A percentile compares a stretch with the other conserved stretches of the same genome.
These are phyloP conservation scores for Rhododendron molle DNA, from an alignment of 148 eudicot species.

Conservation along the genomic window DNA sequence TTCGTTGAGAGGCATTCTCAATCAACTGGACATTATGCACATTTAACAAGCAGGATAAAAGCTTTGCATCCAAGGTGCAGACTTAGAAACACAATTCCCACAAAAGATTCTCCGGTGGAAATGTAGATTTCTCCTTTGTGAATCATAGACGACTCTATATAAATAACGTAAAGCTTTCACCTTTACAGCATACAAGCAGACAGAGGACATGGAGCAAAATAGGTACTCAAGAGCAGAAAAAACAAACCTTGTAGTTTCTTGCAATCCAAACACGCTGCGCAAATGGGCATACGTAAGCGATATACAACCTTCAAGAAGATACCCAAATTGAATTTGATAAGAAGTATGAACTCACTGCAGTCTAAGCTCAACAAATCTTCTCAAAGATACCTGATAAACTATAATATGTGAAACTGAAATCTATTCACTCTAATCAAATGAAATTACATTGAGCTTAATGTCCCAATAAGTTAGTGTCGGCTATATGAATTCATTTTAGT, in stretches of 20 bases:
- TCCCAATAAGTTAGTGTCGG: neutral
- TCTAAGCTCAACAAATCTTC: neutral
- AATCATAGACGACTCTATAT: neutral
- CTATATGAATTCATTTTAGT: neutral
- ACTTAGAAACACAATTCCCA: neutral
- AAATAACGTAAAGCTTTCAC: neutral
- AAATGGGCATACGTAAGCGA: constrained; percentile 50
- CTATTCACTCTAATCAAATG: neutral
- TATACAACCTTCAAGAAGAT: constrained; percentile 45
- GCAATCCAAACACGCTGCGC: constrained; percentile 75
- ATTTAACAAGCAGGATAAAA: neutral
- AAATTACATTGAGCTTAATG: neutral
- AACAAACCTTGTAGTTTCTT: constrained; percentile 54
- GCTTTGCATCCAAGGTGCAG: neutral
- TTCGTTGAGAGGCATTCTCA: neutral
- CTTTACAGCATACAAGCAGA: neutral
- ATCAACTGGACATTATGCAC: neutral
- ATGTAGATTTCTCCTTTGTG: neutral
- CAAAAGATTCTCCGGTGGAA: neutral
- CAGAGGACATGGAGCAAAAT: neutral
- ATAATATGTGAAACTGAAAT: neutral
- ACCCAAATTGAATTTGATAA: neutral
- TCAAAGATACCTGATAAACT: neutral
- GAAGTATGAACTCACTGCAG: neutral
- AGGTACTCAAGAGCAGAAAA: neutral